Evolutionary conservation across 2,329 filamentous ascomycete genomes (phyloP), one percentile per base, ranked within the genome.

Genomic region (Sclerotinia sclerotiorum): DNA sequence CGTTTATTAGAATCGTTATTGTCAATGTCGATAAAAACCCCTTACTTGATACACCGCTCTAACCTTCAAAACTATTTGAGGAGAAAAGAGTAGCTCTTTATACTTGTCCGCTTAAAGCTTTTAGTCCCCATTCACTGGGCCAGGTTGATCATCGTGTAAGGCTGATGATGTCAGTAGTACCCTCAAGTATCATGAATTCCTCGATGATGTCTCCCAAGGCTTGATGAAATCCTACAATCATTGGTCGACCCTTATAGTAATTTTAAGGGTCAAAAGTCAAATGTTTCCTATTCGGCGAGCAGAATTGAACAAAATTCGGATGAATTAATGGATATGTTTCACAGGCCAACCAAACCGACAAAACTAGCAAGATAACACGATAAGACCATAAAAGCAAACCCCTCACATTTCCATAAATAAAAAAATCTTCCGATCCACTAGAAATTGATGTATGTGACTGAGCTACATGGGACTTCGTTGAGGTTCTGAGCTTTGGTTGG

Each of bases 401-500:
- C 64, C 54, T 57, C 35, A 42, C 27, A 8, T 32, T 61, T 67
- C 58, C 56, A 49, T 52, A 67, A 67, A 67, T 52, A 62, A 54
- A 46, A 52, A 46, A 27, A 32, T 29, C 17, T 64, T 65, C 48
- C 39, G 63, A 65, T 65, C 60, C 60, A 63, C 60, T 63, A 27
- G 52, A 58, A 57, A 35, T 57, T 19, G 17, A 17, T 56, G 21
- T 57, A 15, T 57, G 52, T 46, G 52, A 58, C 17, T 27, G 27
- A 54, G 24, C 21, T 29, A 56, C 32, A 21, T 35, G 52, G 52
- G 35, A 35, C 7, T 35, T 32, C n/a, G 27, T 35, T 13, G 42
- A 57, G 52, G 27, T 65, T 10, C 55, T 62, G 48, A 44, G 32
- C 24, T 48, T 62, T 67, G 56, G 65, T 67, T 67, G 65, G 65